phyloP scores from a whole-genome alignment of 164 flowering plant genomes.

The Nelumbo lutea region DNA sequence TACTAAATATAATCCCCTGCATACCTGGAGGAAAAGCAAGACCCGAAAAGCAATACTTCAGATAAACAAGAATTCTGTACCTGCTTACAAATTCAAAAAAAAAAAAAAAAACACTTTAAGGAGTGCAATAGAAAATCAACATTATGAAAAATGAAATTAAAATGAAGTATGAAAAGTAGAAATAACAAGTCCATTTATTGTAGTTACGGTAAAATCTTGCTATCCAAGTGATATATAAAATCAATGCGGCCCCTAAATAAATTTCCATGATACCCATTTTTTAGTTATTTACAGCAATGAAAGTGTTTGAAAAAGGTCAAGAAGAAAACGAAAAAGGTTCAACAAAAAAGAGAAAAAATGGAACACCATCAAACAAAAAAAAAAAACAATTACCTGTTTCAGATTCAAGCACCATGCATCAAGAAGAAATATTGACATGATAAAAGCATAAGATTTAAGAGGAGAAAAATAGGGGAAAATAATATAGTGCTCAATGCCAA shows the following conservation, averaged over 20 bases:
- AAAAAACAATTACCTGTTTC: no score
- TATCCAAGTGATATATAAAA: neutral
- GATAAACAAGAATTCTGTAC: slow-evolving; percentile 91
- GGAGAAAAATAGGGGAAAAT: neutral
- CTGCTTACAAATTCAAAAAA: slow-evolving; percentile 41
- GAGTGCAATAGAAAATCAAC: no score
- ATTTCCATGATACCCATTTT: no score
- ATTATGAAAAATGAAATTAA: neutral
- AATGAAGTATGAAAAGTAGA: neutral
- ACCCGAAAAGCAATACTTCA: slow-evolving; percentile 95
- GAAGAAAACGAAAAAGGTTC: neutral
- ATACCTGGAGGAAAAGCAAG: slow-evolving; percentile 96
- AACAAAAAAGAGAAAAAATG: neutral
- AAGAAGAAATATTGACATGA: neutral
- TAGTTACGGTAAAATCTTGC: neutral
- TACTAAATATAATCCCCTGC: neutral
- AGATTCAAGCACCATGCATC: neutral
- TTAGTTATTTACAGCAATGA: neutral
- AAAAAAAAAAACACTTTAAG: neutral
- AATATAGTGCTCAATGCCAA: neutral
- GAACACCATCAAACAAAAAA: neutral
- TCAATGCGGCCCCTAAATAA: no score
- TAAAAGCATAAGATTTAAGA: neutral
- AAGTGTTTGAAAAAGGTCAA: neutral
- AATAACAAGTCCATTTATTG: neutral